A percentile compares a stretch with the other conserved stretches of the same genome.
Evolutionary conservation across 306 rosid species (phyloP).

Genomic region (Luffa aegyptiaca): DNA sequence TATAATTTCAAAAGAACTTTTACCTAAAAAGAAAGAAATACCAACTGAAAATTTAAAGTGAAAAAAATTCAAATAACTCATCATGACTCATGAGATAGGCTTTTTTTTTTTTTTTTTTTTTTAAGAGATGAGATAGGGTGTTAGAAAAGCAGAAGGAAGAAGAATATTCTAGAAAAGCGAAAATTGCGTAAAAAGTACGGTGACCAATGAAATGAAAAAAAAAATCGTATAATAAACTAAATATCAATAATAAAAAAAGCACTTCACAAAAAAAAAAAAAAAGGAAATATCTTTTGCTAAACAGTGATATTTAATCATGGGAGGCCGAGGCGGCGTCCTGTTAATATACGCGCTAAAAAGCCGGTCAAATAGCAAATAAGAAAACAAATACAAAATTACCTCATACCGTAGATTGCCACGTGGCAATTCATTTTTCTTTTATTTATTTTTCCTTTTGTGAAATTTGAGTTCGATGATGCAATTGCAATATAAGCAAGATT

Average conservation of each 20-base stretch:
- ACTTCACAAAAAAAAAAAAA: not conserved
- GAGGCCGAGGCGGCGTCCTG: not conserved
- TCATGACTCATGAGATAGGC: not conserved
- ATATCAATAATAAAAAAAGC: not conserved
- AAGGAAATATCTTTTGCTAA: not conserved
- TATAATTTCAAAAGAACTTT: not conserved
- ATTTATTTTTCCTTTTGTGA: not conserved
- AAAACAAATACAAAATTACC: not conserved
- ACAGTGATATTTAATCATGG: not conserved
- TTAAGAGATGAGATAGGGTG: not conserved
- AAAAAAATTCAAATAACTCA: not conserved
- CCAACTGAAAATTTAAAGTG: not conserved
- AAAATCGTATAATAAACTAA: not conserved
- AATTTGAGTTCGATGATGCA: not conserved
- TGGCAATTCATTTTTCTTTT: not conserved
- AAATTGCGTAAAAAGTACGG: slow-evolving; percentile 3
- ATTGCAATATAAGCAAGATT: not conserved
- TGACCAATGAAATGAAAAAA: not conserved
- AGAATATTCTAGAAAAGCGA: not conserved
- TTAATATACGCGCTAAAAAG: not conserved
- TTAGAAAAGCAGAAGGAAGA: not conserved
- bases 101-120: too few relatives aligned
- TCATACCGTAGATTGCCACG: not conserved
- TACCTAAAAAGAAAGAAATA: not conserved
- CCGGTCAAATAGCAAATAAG: not conserved